phyloP scores from a whole-genome alignment of 2,329 filamentous ascomycete genomes.

The Fusarium metavorans region DNA sequence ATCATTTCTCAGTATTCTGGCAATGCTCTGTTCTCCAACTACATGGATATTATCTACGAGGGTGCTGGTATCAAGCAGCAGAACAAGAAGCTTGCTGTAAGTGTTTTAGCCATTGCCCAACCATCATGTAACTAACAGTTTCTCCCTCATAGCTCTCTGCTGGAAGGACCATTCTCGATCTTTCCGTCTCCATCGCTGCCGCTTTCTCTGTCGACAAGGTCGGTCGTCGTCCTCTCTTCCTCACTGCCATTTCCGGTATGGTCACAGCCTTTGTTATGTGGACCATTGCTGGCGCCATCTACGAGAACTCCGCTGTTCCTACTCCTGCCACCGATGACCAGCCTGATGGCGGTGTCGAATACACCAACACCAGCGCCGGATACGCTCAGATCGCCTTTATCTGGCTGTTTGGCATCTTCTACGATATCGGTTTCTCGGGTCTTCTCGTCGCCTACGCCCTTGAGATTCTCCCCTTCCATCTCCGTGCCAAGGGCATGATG shows the following conservation, averaged over 20 bases:
- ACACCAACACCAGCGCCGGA: constrained; percentile 59
- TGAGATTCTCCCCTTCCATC: constrained; percentile 69
- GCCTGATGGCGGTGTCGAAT: constrained; percentile 39
- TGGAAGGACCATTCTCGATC: constrained; percentile 69
- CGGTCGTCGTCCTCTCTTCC: constrained; percentile 66
- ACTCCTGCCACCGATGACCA: constrained; percentile 30
- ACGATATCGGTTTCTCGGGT: constrained; percentile 70
- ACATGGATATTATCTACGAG: constrained; percentile 72
- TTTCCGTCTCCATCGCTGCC: constrained; percentile 68
- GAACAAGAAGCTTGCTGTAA: constrained; percentile 66
- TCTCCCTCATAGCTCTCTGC: constrained; percentile 53
- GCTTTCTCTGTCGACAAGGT: constrained; percentile 63
- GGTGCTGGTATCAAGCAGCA: constrained; percentile 70
- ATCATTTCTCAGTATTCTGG: constrained; percentile 77
- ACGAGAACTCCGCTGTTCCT: constrained; percentile 56
- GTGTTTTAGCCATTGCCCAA: constrained; percentile 17
- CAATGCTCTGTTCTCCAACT: constrained; percentile 76
- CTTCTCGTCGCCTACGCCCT: constrained; percentile 69
- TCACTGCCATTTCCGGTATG: constrained; percentile 62
- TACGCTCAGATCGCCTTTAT: constrained; percentile 69
- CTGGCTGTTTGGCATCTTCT: constrained; percentile 70
- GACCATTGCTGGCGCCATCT: constrained; percentile 65
- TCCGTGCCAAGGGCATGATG: constrained; percentile 71
- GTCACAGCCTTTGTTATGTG: constrained; percentile 60
- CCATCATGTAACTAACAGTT: constrained; percentile 1